Evolutionary conservation across 305 asterid species (phyloP), one percentile per base, ranked within the genome.

Genomic region (Caryopteris hybrid): DNA sequence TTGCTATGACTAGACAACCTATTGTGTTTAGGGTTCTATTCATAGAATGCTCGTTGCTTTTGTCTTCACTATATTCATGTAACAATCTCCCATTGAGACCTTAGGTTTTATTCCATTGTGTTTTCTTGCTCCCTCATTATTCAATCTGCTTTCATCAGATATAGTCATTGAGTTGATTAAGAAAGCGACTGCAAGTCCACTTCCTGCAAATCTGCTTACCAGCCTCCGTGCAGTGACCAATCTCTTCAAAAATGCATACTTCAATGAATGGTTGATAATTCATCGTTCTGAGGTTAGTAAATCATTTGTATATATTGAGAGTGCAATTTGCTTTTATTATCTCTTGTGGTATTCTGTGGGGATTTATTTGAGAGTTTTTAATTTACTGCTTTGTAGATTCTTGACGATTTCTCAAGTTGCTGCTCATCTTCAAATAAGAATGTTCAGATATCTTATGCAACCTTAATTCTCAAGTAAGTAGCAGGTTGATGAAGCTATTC

Each of bases 401-500:
- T 94, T 47, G 96, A 94, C 84, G 90, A 91, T 68, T 87, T 85
- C 74, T 80, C 96, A 22, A 80, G 88, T 64, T 84, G 91, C 73
- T 83, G 87, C 79, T 84, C 84, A 14, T 85, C 97, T 68, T 77
- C 96, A 70, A 94, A 89, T 79, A 94, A 94, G 84, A 91, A 94
- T 63, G 84, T 94, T 36, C 96, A 91, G 67, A 55, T 91, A 74
- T 88, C 97, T 38, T 94, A 89, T 71, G 92, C 97, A 27, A 94
- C 99, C 66, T 74, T 94, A 78, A 38, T 94, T 74, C 92, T 94
- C 85, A 94, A 94, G 99, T 94, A 85, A 84, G 99, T 79, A 11
- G 57, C 63, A 52, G 64, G 52, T 42, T 36, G 68, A 47, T 6
- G 10, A 61, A 61, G 21, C 72, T 62, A 33, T 41, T 66, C 43